Evolutionary conservation across 495 filamentous ascomycete species (phyloP), one percentile per base, ranked within the genome.

Genomic region (Aspergillus bridgeri): DNA sequence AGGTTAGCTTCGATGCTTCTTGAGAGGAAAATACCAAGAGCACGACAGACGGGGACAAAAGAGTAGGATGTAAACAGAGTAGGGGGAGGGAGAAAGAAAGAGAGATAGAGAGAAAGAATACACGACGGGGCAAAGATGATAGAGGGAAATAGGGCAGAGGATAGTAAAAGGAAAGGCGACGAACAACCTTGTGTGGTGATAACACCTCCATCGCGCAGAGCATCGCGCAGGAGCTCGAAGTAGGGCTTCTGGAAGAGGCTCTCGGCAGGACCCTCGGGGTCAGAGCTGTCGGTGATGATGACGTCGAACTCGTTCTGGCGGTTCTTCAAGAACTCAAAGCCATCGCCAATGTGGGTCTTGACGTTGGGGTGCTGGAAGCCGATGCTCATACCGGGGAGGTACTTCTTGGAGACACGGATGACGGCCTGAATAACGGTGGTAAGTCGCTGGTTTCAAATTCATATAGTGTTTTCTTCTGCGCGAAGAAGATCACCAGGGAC

Each of bases 111-210:
- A 57, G 33, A 56, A 23, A 48, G 27, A 20, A 49, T 38, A 51
- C 53, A 58, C n/a, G 44, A 51, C 51, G 48, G 38, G 19, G 60
- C 21, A 54, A 57, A 59, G 45, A 29, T 38, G 13, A 15, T 56
- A 23, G 29, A 24, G 57, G 56, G 49, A 54, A 54, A 29, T 20
- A 55, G 53, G 47, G 47, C 22, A 53, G 23, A 57, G 42, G 33
- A 38, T 13, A 58, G 62, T 48, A 66, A 69, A 73, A 79, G 72
- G 79, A 82, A 87, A 82, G 84, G 86, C 83, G 83, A 92, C 89
- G 82, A 88, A 96, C 90, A 96, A 98, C 94, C 94, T 96, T 99
- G 94, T 64, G 95, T 99, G 76, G 94, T 96, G 79, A 99, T 96
- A 64, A 99, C 92, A 79, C 94, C 94, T 75, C 93, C 95, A 59